phyloP scores from a whole-genome alignment of 164 flowering plant genomes.

The Warburgia ugandensis region DNA sequence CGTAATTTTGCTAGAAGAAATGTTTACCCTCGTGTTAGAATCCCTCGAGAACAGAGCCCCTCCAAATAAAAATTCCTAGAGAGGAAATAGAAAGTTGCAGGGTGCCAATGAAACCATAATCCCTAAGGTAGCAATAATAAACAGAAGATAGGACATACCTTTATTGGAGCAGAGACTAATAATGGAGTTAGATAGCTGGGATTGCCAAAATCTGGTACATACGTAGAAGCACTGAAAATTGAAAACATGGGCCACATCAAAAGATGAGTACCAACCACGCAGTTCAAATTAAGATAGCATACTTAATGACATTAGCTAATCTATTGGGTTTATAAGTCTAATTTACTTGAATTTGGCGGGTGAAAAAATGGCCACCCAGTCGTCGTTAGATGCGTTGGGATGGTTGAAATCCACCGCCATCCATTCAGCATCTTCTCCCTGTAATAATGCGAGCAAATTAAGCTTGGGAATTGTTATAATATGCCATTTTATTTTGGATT shows the following conservation, averaged over 20 bases:
- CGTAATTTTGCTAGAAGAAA: no score
- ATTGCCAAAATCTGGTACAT: not conserved
- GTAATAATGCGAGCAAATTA: no score
- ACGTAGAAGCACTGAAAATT: conserved; percentile 6
- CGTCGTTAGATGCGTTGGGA: conserved; percentile 15
- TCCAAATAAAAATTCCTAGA: no score
- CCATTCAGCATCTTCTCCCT: conserved; percentile 58
- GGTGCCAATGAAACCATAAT: no score
- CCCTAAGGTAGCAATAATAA: not conserved
- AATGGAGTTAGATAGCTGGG: conserved; percentile 3
- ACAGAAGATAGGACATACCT: conserved; percentile 1
- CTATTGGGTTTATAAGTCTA: not conserved
- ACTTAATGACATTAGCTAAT: not conserved
- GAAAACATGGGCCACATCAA: not conserved
- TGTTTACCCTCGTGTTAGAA: no score
- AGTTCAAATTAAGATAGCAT: not conserved
- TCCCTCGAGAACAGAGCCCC: no score
- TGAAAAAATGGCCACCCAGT: conserved; percentile 31
- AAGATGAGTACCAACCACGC: not conserved
- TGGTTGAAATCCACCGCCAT: conserved; percentile 28
- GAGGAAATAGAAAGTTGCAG: no score
- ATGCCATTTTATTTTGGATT: no score
- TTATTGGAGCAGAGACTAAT: conserved; percentile 6
- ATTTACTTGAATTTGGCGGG: conserved; percentile 30
- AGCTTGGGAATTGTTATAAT: no score